Base-by-base conservation (phyloP, 192 early-diverging fungal genomes). In the Pilobolus umbonatus region DNA sequence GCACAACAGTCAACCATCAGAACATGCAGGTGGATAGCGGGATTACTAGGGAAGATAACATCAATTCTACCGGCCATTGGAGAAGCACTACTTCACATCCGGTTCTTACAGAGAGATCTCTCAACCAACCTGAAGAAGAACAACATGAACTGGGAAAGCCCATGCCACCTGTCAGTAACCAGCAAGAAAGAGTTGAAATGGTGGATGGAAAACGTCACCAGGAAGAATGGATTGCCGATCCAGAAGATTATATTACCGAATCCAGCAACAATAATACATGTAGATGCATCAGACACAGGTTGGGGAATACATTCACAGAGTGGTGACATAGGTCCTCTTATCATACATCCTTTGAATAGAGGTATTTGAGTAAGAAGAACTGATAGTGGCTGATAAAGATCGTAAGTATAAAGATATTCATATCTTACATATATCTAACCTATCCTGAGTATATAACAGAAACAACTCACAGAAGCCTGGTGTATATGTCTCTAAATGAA, bases 231-330 rank as follows among this genome's bases (percentile, higher is more conserved):
- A 35, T 32, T 62, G 32, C 50, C 42, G 2, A 55, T 62, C 24
- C 50, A 61, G 17, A 35, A 45, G 11, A 5, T n/a, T 24, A 14
- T 14, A n/a, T 12, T 26, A 17, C 1, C 12, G n/a, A 29, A 46
- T 1, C 51, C 60, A 31, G 28, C 7, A 1, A 19, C 53, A n/a
- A 61, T 10, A 8, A 48, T 64, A 25, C 24, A 42, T 24, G 55
- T 57, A 8, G 54, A 64, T 34, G 44, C 62, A 1, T 64, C 38
- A 11, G 62, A 64, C n/a, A 49, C 53, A 29, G 62, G 62, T 6
- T 64, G 46, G 46, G 62, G 62, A n/a, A 24, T 64, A 3, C n/a
- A n/a, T n/a, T n/a, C n/a, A n/a, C n/a, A n/a, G n/a, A n/a, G n/a
- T n/a, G n/a, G n/a, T n/a, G n/a, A n/a, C n/a, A n/a, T n/a, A n/a